Evolutionary conservation across 2,329 filamentous ascomycete genomes (phyloP), one percentile per base, ranked within the genome.

Genomic region (Colletotrichum cuscutae): DNA sequence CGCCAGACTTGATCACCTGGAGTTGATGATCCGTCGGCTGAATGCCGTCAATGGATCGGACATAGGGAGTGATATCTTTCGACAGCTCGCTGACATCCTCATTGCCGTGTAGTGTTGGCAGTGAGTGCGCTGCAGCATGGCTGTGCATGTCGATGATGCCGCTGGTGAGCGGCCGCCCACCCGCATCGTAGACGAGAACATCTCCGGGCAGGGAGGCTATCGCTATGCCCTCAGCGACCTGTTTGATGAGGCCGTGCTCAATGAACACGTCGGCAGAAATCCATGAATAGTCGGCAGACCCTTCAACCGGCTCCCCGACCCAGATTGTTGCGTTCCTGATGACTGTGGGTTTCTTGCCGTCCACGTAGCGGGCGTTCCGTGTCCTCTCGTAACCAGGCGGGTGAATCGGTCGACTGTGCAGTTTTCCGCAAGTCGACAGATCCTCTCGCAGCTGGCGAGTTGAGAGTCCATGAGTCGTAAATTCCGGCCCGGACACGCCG

Each of bases 101-200:
- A 70, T 85, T 89, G 7, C 89, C 90, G 2, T 76, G 68, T 1
- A 92, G 82, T 1, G 78, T 79, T 0, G 91, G 91, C 8, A 93
- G 80, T 11, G 87, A 85, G 30, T 87, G 84, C 0, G 92, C 88
- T 6, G 91, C 90, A 2, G 90, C 86, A 77, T 94, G 92, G 54
- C 87, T 90, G 80, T 94, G 92, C 90, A 93, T 93, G 76, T 94
- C 92, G 61, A 94, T 89, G 76, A 94, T 90, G 9, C 92, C 92
- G 7, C 86, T 86, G 0, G 92, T 94, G n/a, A 94, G 82, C 67
- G 86, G 89, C 2, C 90, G 87, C 0, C 92, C 91, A 22, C 85
- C 79, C 3, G 90, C 91, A 64, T 93, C 84, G 77, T 86, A 91
- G 6, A 91, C 77, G 3, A 87, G 73, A 0, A 84, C 85, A 61